Evolutionary conservation across 768 basidiomycete species (phyloP).

Genomic region (Trichaptum fuscoviolaceum): DNA sequence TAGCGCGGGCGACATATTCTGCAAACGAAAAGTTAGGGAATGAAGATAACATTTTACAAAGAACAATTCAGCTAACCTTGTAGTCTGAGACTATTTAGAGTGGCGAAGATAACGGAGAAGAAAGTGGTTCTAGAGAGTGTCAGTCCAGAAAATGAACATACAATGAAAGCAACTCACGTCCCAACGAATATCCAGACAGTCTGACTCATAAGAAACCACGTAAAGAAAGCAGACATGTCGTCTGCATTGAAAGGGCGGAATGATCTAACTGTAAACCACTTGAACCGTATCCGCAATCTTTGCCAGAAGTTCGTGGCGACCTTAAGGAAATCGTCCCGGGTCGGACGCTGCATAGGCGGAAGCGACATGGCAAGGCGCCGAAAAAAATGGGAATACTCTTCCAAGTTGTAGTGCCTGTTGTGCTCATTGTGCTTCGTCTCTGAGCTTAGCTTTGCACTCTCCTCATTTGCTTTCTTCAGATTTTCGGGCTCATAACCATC

Average conservation of each 20-base stretch:
- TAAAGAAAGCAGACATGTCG: constrained; percentile 93
- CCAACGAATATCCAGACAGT: constrained; percentile 94
- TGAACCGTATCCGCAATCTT: constrained; percentile 84
- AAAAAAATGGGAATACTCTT: constrained; percentile 79
- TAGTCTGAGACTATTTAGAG: constrained; percentile 78
- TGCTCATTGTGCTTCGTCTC: constrained; percentile 6
- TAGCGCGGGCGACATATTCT: constrained; percentile 82
- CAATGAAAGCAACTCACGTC: constrained; percentile 54
- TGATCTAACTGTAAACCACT: constrained; percentile 94
- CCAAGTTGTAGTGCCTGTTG: constrained; percentile 31
- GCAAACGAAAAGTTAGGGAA: constrained; percentile 14
- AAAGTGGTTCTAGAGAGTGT: constrained; percentile 71
- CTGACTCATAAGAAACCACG: constrained; percentile 95
- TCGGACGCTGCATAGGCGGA: constrained; percentile 67
- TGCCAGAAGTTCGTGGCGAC: constrained; percentile 91
- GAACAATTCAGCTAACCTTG: constrained; percentile 49
- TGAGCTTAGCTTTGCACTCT: constrained; percentile 6
- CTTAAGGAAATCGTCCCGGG: constrained; percentile 82
- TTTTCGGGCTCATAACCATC: constrained; percentile 9
- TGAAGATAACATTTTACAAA: neutral
- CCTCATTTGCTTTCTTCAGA: constrained; percentile 10
- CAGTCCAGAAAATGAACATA: constrained; percentile 6
- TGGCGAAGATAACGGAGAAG: constrained; percentile 88
- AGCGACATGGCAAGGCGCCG: constrained; percentile 72
- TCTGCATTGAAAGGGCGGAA: constrained; percentile 95